Conservation (phyloP, 768 basidiomycete species). For the Boletus pseudo-olivaceus region DNA sequence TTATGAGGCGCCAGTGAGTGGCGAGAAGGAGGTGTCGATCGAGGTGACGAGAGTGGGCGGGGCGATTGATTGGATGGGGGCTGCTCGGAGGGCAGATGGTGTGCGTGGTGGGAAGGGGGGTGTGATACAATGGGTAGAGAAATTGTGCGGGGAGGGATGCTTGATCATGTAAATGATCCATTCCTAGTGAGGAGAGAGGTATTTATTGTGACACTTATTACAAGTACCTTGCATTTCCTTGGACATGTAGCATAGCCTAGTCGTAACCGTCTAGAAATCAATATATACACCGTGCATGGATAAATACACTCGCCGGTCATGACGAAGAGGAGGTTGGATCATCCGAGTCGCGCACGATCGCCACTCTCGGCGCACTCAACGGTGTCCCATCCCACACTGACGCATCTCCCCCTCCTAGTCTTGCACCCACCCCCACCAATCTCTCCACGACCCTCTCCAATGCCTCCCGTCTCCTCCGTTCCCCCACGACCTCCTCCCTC, state of each 20-base stretch:
- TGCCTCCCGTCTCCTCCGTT: conserved; percentile 52
- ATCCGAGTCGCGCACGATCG: conserved; percentile 23
- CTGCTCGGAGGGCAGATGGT: neutral
- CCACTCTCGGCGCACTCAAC: conserved; percentile 43
- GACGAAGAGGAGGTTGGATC: conserved; percentile 1
- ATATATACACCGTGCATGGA: neutral
- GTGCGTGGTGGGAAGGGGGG: neutral
- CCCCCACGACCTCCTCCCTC: conserved; percentile 39
- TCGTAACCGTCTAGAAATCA: neutral
- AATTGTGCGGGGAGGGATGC: conserved; percentile 19
- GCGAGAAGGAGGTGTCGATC: conserved; percentile 35
- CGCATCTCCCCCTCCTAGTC: conserved; percentile 58
- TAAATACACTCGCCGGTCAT: neutral
- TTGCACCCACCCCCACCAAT: conserved; percentile 64
- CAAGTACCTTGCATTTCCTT: neutral
- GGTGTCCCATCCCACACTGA: conserved; percentile 53
- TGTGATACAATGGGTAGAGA: conserved; percentile 5
- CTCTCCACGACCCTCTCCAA: conserved; percentile 62
- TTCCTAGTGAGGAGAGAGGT: conserved; percentile 1
- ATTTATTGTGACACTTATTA: conserved; percentile 11
- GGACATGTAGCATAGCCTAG: neutral
- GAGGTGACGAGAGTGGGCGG: conserved; percentile 42
- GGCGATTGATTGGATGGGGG: conserved; percentile 29
- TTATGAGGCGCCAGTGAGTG: conserved; percentile 35
- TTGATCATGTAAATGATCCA: conserved; percentile 20